phyloP scores from a whole-genome alignment of 352 stramenopile species.

The Pythium aphanidermatum region DNA sequence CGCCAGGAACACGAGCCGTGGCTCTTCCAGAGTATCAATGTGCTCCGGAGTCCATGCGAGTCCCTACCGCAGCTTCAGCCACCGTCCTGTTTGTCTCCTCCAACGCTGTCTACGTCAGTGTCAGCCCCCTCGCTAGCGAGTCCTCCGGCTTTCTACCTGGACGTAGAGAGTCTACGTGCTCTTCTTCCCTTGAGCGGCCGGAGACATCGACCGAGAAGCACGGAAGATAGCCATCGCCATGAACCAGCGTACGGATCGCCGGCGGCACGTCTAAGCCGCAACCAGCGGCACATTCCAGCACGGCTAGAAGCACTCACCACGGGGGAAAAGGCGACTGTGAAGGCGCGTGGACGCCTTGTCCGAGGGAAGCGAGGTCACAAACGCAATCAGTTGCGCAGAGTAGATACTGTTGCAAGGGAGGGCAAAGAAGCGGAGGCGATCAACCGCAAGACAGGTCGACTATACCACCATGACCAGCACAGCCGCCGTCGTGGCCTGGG shows the following conservation, averaged over 20 bases:
- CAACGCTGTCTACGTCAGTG: neutral
- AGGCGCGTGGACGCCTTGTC: too few relatives aligned
- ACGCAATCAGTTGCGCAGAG: too few relatives aligned
- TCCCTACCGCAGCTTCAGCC: neutral
- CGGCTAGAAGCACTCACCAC: conserved; percentile 47
- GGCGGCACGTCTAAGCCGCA: conserved; percentile 9
- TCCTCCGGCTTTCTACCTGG: conserved; percentile 55
- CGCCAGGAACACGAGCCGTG: conserved; percentile 42
- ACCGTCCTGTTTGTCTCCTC: neutral
- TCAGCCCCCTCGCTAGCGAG: neutral
- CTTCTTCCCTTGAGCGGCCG: conserved; percentile 27
- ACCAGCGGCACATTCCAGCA: conserved; percentile 17
- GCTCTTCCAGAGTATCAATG: conserved; percentile 63
- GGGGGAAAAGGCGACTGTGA: too few relatives aligned
- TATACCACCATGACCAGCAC: too few relatives aligned
- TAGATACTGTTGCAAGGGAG: too few relatives aligned
- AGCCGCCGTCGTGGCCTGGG: neutral
- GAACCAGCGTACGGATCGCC: conserved; percentile 9
- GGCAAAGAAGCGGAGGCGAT: too few relatives aligned
- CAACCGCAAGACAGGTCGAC: too few relatives aligned
- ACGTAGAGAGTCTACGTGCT: conserved; percentile 55
- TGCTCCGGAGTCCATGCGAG: conserved; percentile 19
- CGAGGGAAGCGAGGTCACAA: neutral
- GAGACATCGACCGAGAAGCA: conserved; percentile 14
- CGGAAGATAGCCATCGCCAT: conserved; percentile 3